Conservation (phyloP, 345 rosid genomes). For the Syzygium grande region DNA sequence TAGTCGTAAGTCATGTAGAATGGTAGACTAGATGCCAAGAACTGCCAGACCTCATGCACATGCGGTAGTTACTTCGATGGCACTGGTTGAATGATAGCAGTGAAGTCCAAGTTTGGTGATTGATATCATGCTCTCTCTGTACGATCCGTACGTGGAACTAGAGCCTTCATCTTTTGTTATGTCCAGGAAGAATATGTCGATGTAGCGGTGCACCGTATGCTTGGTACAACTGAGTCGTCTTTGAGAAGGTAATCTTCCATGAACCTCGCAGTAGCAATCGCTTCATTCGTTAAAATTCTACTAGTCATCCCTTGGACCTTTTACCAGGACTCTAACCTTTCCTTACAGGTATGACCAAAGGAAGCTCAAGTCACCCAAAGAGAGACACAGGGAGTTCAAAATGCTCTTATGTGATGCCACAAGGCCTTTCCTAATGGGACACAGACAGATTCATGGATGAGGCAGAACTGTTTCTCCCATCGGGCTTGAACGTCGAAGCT, state of each 20-base stretch:
- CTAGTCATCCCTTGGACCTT: too few species aligned
- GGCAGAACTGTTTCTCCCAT: slow-evolving; percentile 65
- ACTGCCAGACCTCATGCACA: background rate
- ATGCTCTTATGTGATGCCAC: slow-evolving; percentile 42
- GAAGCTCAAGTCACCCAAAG: slow-evolving; percentile 22
- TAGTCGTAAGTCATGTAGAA: background rate
- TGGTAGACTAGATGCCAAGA: too few species aligned
- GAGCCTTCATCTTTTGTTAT: background rate
- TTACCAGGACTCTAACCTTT: background rate
- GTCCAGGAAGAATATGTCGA: slow-evolving; percentile 72
- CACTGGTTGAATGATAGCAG: too few species aligned
- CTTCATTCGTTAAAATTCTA: background rate
- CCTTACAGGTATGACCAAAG: slow-evolving; percentile 23
- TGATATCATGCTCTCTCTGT: background rate
- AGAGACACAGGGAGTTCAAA: slow-evolving; percentile 42
- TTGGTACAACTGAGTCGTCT: slow-evolving; percentile 57
- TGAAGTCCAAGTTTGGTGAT: background rate
- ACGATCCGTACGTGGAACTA: background rate
- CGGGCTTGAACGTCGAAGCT: slow-evolving; percentile 62
- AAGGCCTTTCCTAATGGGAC: slow-evolving; percentile 50
- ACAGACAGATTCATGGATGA: slow-evolving; percentile 56
- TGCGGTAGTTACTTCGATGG: background rate
- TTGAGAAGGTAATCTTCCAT: slow-evolving; percentile 29
- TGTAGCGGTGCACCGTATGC: slow-evolving; percentile 54
- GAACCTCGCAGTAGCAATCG: background rate